Percentiles rank a stretch among this genome's conserved stretches.
phyloP scores from a whole-genome alignment of 139 green algal genomes.

The Chlamydomonas schloesseri region DNA sequence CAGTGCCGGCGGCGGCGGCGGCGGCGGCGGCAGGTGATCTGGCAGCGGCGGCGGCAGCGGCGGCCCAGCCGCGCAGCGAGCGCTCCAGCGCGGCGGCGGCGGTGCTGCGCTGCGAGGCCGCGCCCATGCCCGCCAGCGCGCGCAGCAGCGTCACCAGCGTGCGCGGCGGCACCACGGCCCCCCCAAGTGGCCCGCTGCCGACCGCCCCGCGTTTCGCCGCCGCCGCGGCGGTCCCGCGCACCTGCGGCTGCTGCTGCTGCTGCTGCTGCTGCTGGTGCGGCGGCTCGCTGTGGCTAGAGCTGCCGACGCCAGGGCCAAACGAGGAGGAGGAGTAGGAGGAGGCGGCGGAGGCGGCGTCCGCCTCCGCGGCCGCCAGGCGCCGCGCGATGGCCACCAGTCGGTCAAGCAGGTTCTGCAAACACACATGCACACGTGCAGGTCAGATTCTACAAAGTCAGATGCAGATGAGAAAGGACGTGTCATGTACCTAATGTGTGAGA shows the following conservation, averaged over 20 bases:
- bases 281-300: no score
- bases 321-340: no score
- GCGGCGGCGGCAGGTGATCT: neutral
- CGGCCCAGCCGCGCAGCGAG: neutral
- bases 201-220: neutral
- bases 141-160: slow-evolving; percentile 30
- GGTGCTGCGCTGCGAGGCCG: slow-evolving; percentile 1
- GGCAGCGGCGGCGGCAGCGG: neutral
- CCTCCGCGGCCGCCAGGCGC: neutral
- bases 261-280: no score
- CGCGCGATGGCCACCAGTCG: neutral
- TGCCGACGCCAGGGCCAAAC: no score
- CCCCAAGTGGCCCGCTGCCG: neutral
- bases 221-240: neutral
- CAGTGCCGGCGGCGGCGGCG: neutral
- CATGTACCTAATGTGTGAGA: no score
- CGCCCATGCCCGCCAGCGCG: neutral
- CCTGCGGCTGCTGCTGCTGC: neutral
- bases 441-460: no score
- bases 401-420: slow-evolving; percentile 9
- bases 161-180: neutral
- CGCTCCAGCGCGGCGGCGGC: neutral
- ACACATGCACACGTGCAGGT: no score
- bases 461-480: no score
- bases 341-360: neutral